A percentile compares a stretch with the other conserved stretches of the same genome.
phyloP scores from a whole-genome alignment of 2,329 filamentous ascomycete genomes.

The Aspergillus nomiae region DNA sequence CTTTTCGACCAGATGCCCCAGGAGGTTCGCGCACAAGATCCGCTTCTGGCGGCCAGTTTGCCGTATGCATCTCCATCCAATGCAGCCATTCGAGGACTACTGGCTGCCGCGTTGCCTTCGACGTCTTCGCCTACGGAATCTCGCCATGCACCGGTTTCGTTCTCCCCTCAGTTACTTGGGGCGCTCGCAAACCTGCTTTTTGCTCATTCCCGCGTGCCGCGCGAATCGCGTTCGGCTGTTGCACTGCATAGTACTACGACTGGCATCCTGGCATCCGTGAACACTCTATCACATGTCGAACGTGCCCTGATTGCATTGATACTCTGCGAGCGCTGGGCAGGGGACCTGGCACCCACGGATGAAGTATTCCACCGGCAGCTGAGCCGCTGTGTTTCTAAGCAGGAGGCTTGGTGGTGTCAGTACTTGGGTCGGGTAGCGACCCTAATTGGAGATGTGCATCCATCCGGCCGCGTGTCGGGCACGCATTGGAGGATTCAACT shows the following conservation, averaged over 20 bases:
- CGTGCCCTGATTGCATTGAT: slow-evolving; percentile 72
- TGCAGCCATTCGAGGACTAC: slow-evolving; percentile 49
- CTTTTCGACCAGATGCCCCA: slow-evolving; percentile 70
- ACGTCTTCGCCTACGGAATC: slow-evolving; percentile 19
- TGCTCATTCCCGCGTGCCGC: slow-evolving; percentile 53
- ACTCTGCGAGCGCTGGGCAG: slow-evolving; percentile 74
- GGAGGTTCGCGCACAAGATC: slow-evolving; percentile 63
- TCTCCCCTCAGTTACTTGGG: slow-evolving; percentile 52
- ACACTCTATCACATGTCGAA: slow-evolving; percentile 72
- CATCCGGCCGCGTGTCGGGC: slow-evolving; percentile 52
- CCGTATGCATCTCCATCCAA: slow-evolving; percentile 55
- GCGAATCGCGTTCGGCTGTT: slow-evolving; percentile 62
- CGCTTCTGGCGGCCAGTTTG: slow-evolving; percentile 64
- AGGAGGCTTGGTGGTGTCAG: slow-evolving; percentile 65
- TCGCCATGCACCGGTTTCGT: slow-evolving; percentile 38
- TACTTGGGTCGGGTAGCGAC: slow-evolving; percentile 64
- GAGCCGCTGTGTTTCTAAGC: slow-evolving; percentile 54
- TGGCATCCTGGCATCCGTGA: slow-evolving; percentile 66
- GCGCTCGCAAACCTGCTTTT: slow-evolving; percentile 64
- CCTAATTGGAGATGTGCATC: slow-evolving; percentile 62
- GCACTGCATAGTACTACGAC: slow-evolving; percentile 73
- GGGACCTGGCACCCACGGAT: slow-evolving; percentile 62
- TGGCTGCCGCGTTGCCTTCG: slow-evolving; percentile 52
- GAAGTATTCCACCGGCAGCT: slow-evolving; percentile 57
- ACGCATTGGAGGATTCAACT: slow-evolving; percentile 41